Conservation (phyloP, 495 filamentous ascomycete genomes). For the Annulohypoxylon stygium region DNA sequence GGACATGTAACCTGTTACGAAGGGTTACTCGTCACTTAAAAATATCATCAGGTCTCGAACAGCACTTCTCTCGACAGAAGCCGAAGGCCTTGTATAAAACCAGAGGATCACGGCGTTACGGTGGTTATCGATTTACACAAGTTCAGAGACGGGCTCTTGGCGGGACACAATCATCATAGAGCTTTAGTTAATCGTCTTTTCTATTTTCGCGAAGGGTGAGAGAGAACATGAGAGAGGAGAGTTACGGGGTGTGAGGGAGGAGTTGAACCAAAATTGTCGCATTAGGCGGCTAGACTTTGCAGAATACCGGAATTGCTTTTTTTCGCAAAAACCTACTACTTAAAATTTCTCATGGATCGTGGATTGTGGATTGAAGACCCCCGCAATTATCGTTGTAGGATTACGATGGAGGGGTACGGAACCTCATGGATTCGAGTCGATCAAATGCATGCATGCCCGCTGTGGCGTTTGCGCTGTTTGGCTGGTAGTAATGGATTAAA, state of each 20-base stretch:
- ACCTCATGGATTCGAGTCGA: conserved; percentile 21
- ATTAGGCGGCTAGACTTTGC: conserved; percentile 36
- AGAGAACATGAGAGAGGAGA: conserved; percentile 6
- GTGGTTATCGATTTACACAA: conserved; percentile 27
- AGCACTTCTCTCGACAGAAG: conserved; percentile 13
- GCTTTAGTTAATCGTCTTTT: conserved; percentile 41
- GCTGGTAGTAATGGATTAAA: not conserved
- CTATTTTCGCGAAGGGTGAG: conserved; percentile 18
- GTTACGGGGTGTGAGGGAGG: not conserved
- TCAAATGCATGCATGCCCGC: conserved; percentile 24
- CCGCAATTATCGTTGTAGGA: conserved; percentile 33
- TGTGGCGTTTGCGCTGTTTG: conserved; percentile 9
- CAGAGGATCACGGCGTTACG: conserved; percentile 37
- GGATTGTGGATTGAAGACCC: not conserved
- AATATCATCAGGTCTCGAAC: conserved; percentile 8
- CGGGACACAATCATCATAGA: conserved; percentile 38
- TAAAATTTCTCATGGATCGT: conserved; percentile 13
- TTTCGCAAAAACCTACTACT: conserved; percentile 7
- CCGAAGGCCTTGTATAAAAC: conserved; percentile 42
- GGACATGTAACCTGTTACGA: conserved; percentile 47
- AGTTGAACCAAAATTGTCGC: conserved; percentile 23
- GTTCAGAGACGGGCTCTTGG: conserved; percentile 25
- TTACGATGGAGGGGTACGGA: conserved; percentile 34
- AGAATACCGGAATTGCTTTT: conserved; percentile 16
- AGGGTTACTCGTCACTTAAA: not conserved